phyloP scores from a whole-genome alignment of 176 grass and related monocot species.

The bread wheat (Triticum aestivum) region IWGSC_CS_RefSeq_v2.1 NC_057808.1:41416077-41416576 shows the following conservation, averaged over 20 bases:
- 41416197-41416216: neutral
- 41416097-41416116: neutral
- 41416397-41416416: neutral
- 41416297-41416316: neutral
- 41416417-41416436: neutral
- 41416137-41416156: conserved; percentile 22
- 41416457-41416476: neutral
- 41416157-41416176: neutral
- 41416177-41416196: neutral
- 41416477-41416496: neutral
- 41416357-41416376: neutral
- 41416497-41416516: neutral
- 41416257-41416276: neutral
- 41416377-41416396: neutral
- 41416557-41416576: neutral
- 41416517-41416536: too few species aligned
- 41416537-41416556: neutral
- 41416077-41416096: neutral
- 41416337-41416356: too few species aligned
- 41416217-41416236: neutral
- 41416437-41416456: neutral
- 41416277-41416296: conserved; percentile 20
- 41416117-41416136: conserved; percentile 4
- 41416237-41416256: neutral
- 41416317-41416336: neutral